Base-by-base conservation (phyloP, 768 basidiomycete genomes). In the Gyrodon lividus region DNA sequence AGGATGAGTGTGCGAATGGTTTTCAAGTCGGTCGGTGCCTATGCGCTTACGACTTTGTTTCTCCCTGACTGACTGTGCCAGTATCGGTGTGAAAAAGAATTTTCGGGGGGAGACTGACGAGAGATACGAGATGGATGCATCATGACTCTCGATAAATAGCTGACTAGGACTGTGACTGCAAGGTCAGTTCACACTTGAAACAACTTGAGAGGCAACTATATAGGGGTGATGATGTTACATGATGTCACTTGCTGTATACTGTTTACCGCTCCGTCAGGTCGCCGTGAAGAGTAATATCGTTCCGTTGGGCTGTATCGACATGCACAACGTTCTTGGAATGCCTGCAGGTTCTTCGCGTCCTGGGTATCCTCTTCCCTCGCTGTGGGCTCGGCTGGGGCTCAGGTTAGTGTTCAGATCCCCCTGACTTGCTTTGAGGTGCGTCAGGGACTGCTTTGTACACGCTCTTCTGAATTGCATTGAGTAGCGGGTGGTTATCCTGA, bases 1-100 rank as follows among this genome's bases (percentile, higher is more conserved):
- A 19, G 17, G 12, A 17, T n/a, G 9, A 24, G 12, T 30, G 19
- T 38, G 7, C 40, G 13, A 48, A 7, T 20, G 8, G 16, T 24
- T 17, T 5, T 38, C 17, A 17, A 19, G 1, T 9, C n/a, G 6
- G 20, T 14, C 5, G 24, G 17, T 17, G 33, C n/a, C 33, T 23
- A 20, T 16, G 10, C 20, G 34, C 67, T 55, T 48, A 69, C 68
- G 35, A 70, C 54, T 60, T 69, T 71, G 50, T 61, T 69, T 46
- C 67, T 62, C 28, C 63, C 61, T 12, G 68, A 41, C 38, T 70
- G 68, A 39, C 64, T 69, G 45, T 68, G 61, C 68, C 68, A 69
- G 48, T 65, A 70, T 41, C 67, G 53, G 17, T 63, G 62, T 14
- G 64, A 56, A 35, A 68, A 69, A 20, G 64, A 52, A 19, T 67